Evolutionary conservation across 2,329 filamentous ascomycete species (phyloP), one percentile per base, ranked within the genome.

Genomic region (Sordariomycetes sp.): DNA sequence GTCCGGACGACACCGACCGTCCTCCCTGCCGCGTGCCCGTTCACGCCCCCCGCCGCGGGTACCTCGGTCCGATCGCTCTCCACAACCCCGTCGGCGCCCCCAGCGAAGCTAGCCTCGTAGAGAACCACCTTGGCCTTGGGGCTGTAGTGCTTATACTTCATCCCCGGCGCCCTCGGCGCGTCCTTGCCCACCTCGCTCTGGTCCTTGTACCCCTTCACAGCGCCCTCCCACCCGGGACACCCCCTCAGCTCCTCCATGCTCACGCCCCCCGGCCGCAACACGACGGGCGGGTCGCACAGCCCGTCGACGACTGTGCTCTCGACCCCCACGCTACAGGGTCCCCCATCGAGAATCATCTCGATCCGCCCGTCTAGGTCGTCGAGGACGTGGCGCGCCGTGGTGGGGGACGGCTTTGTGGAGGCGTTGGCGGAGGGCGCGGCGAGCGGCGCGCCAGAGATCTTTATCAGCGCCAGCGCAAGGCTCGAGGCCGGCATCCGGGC

Each of bases 131-230:
- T 83, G 1, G 94, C 95, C 68, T 85, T 89, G 1, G 94, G 94
- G 51, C 91, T 95, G 66, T 99, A 99, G 68, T 99, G 94, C 67
- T 94, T 89, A 69, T 99, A 99, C 72, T 99, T 99, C 94, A 99
- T 99, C 1, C 94, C 94, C 0, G 94, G 94, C 1, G 94, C 94
- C 58, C 89, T 79, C 0, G 94, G 94, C 10, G 79, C 78, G 1
- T 68, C 74, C 55, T 80, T 81, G 5, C 81, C 85, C 22, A 81
- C 76, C 64, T 89, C 82, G 17, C 82, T 82, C 58, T 79, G 78
- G 64, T 96, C 90, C 65, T 86, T 84, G 69, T 96, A 97, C 12
- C 81, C 92, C 59, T 86, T 82, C 60, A 79, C 76, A 1, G 90
- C 88, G 45, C 80, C 73, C 67, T 90, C 86, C 92, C 94, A 99